Conservation (phyloP, 2,329 filamentous ascomycete genomes). For the Claviceps sorghi region DNA sequence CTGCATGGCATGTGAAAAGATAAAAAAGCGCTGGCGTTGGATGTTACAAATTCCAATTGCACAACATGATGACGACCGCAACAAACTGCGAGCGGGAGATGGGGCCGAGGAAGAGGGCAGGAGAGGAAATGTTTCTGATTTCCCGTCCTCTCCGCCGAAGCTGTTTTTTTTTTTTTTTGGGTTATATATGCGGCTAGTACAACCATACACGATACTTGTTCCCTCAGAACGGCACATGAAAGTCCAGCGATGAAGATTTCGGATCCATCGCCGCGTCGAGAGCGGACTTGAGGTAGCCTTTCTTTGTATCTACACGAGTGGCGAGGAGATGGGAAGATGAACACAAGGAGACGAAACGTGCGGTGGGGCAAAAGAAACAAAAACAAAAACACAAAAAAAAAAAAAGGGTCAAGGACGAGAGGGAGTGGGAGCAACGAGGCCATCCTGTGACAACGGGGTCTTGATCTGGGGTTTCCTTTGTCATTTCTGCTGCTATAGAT, state of each 20-base stretch:
- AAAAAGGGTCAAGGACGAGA: neutral
- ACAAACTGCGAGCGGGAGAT: slow-evolving; percentile 11
- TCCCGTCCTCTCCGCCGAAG: slow-evolving; percentile 10
- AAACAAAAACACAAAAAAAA: slow-evolving; percentile 5
- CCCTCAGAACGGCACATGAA: no score
- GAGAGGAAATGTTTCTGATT: slow-evolving; percentile 7
- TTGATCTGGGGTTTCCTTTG: slow-evolving; percentile 4
- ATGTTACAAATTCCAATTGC: slow-evolving; percentile 14
- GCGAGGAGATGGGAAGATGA: slow-evolving; percentile 7
- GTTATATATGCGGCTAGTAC: slow-evolving; percentile 13
- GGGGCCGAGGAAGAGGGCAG: neutral
- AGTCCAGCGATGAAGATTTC: neutral
- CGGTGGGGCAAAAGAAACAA: neutral
- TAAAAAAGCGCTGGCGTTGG: slow-evolving; percentile 19
- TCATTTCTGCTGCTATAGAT: slow-evolving; percentile 11
- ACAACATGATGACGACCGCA: slow-evolving; percentile 14
- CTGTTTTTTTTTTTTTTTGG: slow-evolving; percentile 3
- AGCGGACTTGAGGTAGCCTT: neutral
- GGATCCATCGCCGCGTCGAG: neutral
- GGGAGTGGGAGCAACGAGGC: neutral
- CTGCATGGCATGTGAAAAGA: slow-evolving; percentile 20
- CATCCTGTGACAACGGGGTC: neutral
- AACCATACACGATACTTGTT: neutral
- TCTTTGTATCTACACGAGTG: neutral
- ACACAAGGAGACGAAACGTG: neutral